phyloP scores from a whole-genome alignment of 1,139 yeast species.

The Kodamaea sp. region DNA sequence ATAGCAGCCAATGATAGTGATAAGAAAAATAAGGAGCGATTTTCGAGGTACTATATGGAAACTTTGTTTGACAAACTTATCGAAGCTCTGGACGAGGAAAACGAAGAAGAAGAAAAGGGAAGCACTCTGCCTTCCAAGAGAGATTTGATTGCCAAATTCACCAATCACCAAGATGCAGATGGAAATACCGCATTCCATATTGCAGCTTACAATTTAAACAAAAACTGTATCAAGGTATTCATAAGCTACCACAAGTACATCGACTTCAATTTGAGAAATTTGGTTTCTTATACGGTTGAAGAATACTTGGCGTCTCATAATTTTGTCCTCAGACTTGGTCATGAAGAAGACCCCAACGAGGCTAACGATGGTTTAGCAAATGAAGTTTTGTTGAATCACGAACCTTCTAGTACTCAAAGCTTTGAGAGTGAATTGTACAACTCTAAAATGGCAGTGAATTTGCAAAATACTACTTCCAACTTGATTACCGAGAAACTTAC shows the following conservation, averaged over 20 bases:
- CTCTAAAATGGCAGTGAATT: conserved; percentile 39
- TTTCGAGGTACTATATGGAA: conserved; percentile 83
- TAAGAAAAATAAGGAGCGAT: conserved; percentile 60
- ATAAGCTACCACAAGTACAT: conserved; percentile 72
- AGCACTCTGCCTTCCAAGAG: conserved; percentile 16
- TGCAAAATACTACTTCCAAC: conserved; percentile 38
- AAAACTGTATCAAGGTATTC: conserved; percentile 71
- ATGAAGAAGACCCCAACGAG: conserved; percentile 16
- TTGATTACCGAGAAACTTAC: conserved; percentile 42
- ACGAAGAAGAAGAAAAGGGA: conserved; percentile 8
- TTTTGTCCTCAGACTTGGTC: conserved; percentile 21
- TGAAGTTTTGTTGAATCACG: conserved; percentile 9
- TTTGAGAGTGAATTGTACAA: conserved; percentile 42
- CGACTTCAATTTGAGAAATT: conserved; percentile 61
- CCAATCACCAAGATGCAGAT: conserved; percentile 75
- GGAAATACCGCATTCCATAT: conserved; percentile 91
- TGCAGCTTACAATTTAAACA: conserved; percentile 73
- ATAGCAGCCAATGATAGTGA: conserved; percentile 49
- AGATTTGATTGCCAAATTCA: conserved; percentile 58
- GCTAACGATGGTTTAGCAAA: conserved; percentile 2
- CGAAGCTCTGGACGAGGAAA: conserved; percentile 25
- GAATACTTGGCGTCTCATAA: conserved; percentile 60
- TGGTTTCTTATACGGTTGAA: conserved; percentile 71
- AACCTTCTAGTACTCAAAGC: conserved; percentile 26
- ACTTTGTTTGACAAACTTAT: conserved; percentile 62